phyloP scores from a whole-genome alignment of 2,329 filamentous ascomycete genomes.

The Aciculosporium take region DNA sequence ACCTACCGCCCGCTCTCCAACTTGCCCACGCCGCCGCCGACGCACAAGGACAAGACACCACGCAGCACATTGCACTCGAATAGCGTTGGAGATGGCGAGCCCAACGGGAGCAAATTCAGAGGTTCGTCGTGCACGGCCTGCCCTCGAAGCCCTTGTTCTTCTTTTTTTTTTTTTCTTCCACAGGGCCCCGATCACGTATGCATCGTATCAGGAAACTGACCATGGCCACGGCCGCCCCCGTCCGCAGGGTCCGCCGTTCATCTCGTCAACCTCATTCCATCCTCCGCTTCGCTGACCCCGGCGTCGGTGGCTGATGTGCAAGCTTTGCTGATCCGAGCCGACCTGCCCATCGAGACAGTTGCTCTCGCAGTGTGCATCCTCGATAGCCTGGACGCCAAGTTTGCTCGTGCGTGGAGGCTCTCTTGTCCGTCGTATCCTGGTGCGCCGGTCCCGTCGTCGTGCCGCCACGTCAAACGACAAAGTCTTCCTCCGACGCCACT shows the following conservation, averaged over 20 bases:
- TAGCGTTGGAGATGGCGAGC: slow-evolving; percentile 28
- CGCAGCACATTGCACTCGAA: slow-evolving; percentile 18
- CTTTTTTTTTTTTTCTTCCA: too few relatives aligned
- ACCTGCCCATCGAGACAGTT: slow-evolving; percentile 45
- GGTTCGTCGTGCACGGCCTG: slow-evolving; percentile 17
- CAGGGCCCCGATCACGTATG: too few relatives aligned
- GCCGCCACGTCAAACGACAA: slow-evolving; percentile 30
- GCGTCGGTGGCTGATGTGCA: slow-evolving; percentile 47
- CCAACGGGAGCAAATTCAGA: slow-evolving; percentile 23
- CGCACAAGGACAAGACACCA: slow-evolving; percentile 30
- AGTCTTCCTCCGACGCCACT: slow-evolving; percentile 29
- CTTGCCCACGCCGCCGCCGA: slow-evolving; percentile 51
- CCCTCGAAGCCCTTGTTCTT: background rate
- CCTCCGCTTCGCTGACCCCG: slow-evolving; percentile 43
- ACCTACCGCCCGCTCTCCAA: slow-evolving; percentile 55
- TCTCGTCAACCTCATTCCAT: slow-evolving; percentile 51
- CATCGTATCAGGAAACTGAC: background rate
- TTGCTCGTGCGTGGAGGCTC: slow-evolving; percentile 47
- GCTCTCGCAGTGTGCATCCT: slow-evolving; percentile 53
- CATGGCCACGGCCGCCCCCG: background rate
- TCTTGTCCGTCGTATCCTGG: slow-evolving; percentile 35
- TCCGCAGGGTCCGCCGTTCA: slow-evolving; percentile 47
- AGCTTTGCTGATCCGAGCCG: slow-evolving; percentile 42
- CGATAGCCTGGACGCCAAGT: slow-evolving; percentile 48
- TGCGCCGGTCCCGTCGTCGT: slow-evolving; percentile 10